A percentile compares a stretch with the other conserved stretches of the same genome.
These are phyloP conservation scores for Penicillium rolfsii DNA, from an alignment of 2,329 filamentous ascomycete species.

Conservation along the genomic window DNA sequence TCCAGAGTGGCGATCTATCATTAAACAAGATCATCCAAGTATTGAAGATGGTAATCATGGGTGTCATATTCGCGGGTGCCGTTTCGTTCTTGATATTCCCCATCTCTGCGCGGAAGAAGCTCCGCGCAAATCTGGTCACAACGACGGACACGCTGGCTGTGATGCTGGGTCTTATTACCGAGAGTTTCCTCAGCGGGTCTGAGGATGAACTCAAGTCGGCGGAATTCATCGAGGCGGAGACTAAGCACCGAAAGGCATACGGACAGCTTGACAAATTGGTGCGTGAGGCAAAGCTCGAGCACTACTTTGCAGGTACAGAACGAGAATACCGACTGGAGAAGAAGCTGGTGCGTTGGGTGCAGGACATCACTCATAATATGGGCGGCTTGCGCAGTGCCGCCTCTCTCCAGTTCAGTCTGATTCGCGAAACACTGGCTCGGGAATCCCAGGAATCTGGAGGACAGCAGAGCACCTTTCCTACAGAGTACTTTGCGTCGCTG, in stretches of 20 bases:
- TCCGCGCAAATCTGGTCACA: conserved; percentile 73
- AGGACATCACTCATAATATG: conserved; percentile 82
- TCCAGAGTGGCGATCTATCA: conserved; percentile 80
- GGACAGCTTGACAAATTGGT: conserved; percentile 74
- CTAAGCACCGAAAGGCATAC: conserved; percentile 69
- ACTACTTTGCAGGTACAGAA: conserved; percentile 80
- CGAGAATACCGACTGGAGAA: conserved; percentile 77
- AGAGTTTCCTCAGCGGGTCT: conserved; percentile 79
- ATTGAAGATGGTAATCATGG: conserved; percentile 81
- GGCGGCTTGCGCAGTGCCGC: conserved; percentile 89
- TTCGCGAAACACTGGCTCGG: conserved; percentile 61
- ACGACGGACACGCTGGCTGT: conserved; percentile 76
- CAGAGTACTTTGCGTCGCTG: conserved; percentile 25
- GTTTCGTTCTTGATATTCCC: conserved; percentile 80
- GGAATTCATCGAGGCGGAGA: conserved; percentile 65
- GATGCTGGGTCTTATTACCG: conserved; percentile 79
- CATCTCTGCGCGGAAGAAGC: conserved; percentile 71
- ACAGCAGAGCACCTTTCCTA: conserved; percentile 13
- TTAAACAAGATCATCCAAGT: conserved; percentile 80
- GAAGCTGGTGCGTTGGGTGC: conserved; percentile 79
- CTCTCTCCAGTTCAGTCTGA: conserved; percentile 81
- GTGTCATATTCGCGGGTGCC: conserved; percentile 69
- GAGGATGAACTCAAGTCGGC: conserved; percentile 74
- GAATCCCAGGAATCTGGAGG: conserved; percentile 24
- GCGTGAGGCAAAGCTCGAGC: conserved; percentile 84